A percentile compares a stretch with the other conserved stretches of the same genome.
Conservation (phyloP, 768 basidiomycete species). For the Cystoderma amianthinum region DNA sequence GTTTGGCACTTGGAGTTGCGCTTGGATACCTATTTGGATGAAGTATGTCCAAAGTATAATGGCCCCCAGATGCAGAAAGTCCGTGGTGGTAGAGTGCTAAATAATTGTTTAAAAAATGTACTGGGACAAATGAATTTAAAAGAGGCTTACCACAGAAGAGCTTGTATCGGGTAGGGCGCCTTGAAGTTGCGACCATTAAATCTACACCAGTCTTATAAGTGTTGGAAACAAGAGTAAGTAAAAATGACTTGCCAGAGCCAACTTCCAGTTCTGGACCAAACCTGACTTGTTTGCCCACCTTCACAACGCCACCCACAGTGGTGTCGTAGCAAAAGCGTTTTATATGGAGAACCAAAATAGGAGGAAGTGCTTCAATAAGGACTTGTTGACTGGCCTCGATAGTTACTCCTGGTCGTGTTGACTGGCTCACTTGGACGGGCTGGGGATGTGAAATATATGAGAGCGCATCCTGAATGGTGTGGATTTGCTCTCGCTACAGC, state of each 20-base stretch:
- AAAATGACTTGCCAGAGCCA: slow-evolving; percentile 44
- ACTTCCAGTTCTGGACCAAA: slow-evolving; percentile 79
- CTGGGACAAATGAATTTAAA: not conserved
- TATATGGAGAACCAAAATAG: slow-evolving; percentile 80
- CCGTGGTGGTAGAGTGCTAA: slow-evolving; percentile 93
- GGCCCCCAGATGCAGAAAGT: slow-evolving; percentile 82
- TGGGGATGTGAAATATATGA: slow-evolving; percentile 73
- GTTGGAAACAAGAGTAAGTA: not conserved
- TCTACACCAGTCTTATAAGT: slow-evolving; percentile 27
- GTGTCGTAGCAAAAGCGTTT: slow-evolving; percentile 90
- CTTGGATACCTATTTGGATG: slow-evolving; percentile 57
- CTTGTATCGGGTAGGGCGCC: slow-evolving; percentile 56
- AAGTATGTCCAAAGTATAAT: slow-evolving; percentile 90
- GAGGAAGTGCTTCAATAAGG: slow-evolving; percentile 78
- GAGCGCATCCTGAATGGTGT: slow-evolving; percentile 80
- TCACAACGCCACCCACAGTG: slow-evolving; percentile 68
- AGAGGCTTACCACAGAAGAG: slow-evolving; percentile 69
- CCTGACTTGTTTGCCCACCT: slow-evolving; percentile 74
- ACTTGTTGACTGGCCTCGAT: slow-evolving; percentile 60
- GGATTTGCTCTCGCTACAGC: slow-evolving; percentile 60
- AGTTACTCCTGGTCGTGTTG: slow-evolving; percentile 46
- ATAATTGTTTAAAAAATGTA: slow-evolving; percentile 2
- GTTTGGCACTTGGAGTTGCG: slow-evolving; percentile 26
- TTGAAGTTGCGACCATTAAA: slow-evolving; percentile 48
- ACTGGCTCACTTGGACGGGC: slow-evolving; percentile 64